Base-by-base conservation (phyloP, 768 basidiomycete species). In the Lanmaoa rubissima region DNA sequence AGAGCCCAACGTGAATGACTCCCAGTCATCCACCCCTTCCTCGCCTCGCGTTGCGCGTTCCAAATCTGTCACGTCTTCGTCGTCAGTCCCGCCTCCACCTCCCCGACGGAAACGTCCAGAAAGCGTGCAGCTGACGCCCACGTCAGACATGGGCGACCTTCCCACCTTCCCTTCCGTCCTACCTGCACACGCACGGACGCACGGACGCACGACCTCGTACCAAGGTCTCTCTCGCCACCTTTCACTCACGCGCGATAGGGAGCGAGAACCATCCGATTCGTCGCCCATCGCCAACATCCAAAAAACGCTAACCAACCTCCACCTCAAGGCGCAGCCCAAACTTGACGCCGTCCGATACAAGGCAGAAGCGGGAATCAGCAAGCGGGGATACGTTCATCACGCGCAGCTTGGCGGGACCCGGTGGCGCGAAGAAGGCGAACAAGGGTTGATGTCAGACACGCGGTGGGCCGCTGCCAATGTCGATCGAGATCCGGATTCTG, bases 271-370 rank as follows among this genome's bases (percentile, higher is more conserved):
- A 8, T 40, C 47, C 53, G 69, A 62, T 39, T 64, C 61, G 49
- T 72, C 75, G 3, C 69, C 75, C 24, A 69, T 79, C 8, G 67
- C 74, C 32, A 66, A 68, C 48, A 67, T 85, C 35, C 79, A 82
- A 60, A 73, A 74, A 28, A 79, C 79, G 53, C 61, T 83, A 47
- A 73, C 64, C 11, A 65, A 65, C 34, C 63, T 79, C 10, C 74
- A 73, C n/a, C 67, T 70, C 50, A 66, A 64, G 19, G 75, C 75
- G 13, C 78, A 82, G 63, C 85, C 85, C 0, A 78, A 73, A 43
- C 65, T 87, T 26, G 86, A 88, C 54, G 80, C 81, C 32, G 86
- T 84, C 26, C 73, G 84, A 57, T 88, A 82, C 69, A 88, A 88
- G 69, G 87, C 86, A 0, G 87, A 88, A 68, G 87, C 86, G 19